phyloP scores from a whole-genome alignment of 768 basidiomycete genomes.

The Termitomyces bulborhizus region DNA sequence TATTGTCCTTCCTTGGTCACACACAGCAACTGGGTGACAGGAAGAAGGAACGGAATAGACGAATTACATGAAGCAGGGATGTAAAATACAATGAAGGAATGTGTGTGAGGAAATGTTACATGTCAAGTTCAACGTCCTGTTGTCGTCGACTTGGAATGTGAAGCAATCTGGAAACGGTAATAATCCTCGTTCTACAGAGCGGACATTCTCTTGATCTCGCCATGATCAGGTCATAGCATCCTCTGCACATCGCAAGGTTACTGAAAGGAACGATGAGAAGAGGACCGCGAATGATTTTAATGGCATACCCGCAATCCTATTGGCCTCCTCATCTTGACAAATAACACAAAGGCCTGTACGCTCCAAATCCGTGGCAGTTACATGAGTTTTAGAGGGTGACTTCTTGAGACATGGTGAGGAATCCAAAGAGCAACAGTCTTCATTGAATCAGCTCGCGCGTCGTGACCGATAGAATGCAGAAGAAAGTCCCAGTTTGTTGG shows the following conservation, averaged over 20 bases:
- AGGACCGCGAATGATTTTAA: not conserved
- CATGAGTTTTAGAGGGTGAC: not conserved
- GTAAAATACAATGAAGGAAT: not conserved
- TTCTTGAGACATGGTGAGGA: conserved; percentile 16
- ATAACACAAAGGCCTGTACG: conserved; percentile 81
- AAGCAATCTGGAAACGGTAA: conserved; percentile 74
- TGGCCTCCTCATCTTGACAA: conserved; percentile 92
- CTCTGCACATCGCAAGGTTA: conserved; percentile 71
- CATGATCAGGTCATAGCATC: conserved; percentile 77
- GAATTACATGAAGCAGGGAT: not conserved
- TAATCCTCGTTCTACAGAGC: conserved; percentile 81
- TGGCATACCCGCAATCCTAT: conserved; percentile 84
- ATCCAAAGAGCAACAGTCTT: no score
- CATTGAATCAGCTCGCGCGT: no score
- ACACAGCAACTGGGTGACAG: not conserved
- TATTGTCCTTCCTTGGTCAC: not conserved
- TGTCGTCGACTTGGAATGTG: conserved; percentile 52
- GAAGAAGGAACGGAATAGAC: not conserved
- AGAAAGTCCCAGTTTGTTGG: no score
- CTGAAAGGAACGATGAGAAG: conserved; percentile 27
- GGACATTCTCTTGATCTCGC: conserved; percentile 81
- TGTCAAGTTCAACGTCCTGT: no score
- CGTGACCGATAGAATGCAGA: no score
- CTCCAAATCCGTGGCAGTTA: conserved; percentile 42
- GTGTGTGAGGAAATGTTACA: not conserved